Conservation (phyloP, 192 early-diverging fungal genomes). For the Paraglomus brasilianum region DNA sequence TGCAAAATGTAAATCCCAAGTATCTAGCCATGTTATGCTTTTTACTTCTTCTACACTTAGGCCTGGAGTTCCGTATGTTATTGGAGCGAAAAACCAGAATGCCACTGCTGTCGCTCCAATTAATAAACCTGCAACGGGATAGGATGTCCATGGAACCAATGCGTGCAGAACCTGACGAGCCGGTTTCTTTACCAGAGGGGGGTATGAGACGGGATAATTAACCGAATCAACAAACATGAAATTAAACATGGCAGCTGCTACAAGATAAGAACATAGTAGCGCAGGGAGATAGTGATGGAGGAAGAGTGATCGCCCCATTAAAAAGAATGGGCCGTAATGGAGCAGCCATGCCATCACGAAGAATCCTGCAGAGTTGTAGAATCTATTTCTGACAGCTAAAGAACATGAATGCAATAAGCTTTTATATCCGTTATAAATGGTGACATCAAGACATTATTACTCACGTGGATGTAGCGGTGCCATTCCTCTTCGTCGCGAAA, state of each 20-base stretch:
- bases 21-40: conserved; percentile 64
- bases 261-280: conserved; percentile 77
- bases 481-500: conserved; percentile 72
- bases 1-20: conserved; percentile 86
- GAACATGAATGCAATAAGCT: not conserved
- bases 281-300: conserved; percentile 95
- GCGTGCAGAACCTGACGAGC: conserved; percentile 44
- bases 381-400: conserved; percentile 57
- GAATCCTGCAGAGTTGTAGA: conserved; percentile 71
- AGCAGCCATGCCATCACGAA: conserved; percentile 80
- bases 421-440: not conserved
- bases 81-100: conserved; percentile 81
- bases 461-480: conserved; percentile 57
- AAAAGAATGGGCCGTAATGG: conserved; percentile 90
- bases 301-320: conserved; percentile 90
- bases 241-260: conserved; percentile 72
- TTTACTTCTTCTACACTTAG: conserved; percentile 57
- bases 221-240: conserved; percentile 68
- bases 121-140: conserved; percentile 44
- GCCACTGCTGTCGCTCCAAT: conserved; percentile 49
- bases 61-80: conserved; percentile 82
- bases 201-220: conserved; percentile 45
- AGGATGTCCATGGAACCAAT: conserved; percentile 34
- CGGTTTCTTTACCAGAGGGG: conserved; percentile 37
- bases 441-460: not conserved